These are phyloP conservation scores for Sphaerobolus stellatus DNA, from an alignment of 1,284 basidiomycete genomes.

Conservation along the genomic window DNA sequence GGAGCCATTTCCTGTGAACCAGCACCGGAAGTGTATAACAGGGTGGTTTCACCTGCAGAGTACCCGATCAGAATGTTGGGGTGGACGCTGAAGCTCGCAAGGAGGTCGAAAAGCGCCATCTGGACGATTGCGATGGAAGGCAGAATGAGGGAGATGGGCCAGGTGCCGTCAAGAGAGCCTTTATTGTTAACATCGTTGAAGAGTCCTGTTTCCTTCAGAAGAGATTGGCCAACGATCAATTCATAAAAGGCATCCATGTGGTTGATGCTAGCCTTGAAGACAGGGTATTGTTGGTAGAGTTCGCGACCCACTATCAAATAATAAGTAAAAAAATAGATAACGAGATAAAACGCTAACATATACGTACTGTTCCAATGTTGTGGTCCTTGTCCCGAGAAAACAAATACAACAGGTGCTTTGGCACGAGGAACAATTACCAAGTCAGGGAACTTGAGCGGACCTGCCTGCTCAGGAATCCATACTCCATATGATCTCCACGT, in stretches of 20 bases:
- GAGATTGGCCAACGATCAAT: conserved; percentile 24
- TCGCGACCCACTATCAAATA: conserved; percentile 38
- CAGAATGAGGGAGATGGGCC: conserved; percentile 33
- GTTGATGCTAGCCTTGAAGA: conserved; percentile 37
- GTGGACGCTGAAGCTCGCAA: conserved; percentile 32
- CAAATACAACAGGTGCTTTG: conserved; percentile 34
- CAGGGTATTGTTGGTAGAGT: conserved; percentile 33
- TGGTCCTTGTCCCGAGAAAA: conserved; percentile 43
- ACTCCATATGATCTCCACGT: conserved; percentile 32
- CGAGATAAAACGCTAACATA: no score
- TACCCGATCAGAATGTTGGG: conserved; percentile 41
- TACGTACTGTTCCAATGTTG: conserved; percentile 38
- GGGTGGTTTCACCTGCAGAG: conserved; percentile 43
- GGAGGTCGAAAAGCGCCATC: conserved; percentile 42
- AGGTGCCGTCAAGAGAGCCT: conserved; percentile 28
- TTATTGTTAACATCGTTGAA: background rate
- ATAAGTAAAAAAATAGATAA: no score
- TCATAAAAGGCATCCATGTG: conserved; percentile 35
- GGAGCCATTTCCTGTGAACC: conserved; percentile 38
- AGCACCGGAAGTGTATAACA: conserved; percentile 44
- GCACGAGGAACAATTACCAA: conserved; percentile 19
- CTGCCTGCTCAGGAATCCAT: conserved; percentile 14
- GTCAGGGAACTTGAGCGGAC: conserved; percentile 3
- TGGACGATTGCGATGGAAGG: conserved; percentile 43
- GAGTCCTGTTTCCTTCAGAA: conserved; percentile 10